Evolutionary conservation across 495 filamentous ascomycete species (phyloP), one percentile per base, ranked within the genome.

Genomic region (Aspergillus sparsus): DNA sequence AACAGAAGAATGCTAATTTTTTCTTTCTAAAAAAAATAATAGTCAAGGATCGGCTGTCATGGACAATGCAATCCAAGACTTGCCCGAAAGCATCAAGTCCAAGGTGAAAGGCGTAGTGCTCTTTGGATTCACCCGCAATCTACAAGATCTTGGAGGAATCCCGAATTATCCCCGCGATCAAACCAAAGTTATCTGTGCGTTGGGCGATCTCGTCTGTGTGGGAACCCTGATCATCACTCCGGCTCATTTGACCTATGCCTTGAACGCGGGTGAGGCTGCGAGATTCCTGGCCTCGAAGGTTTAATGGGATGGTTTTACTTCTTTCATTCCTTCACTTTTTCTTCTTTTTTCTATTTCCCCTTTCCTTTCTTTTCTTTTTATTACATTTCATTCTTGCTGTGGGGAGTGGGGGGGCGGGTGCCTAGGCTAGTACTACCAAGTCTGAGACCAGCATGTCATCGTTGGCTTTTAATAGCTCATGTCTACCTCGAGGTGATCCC

Each of bases 51-150:
- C 81, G 4, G 82, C 83, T 16, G 70, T 86, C 39, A 74, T 77
- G 27, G 78, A 82, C 60, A 74, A 73, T 47, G 74, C 82, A 10
- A 66, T 83, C 44, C 70, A 81, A 51, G 57, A 64, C 7, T 67
- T 80, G 13, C 61, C 66, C 41, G 61, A 69, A 1, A 60, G 61
- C 12, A 69, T 80, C 34, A 66, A 71, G 49, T 65, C 72, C 47
- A 72, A 75, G 63, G 76, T 85, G 60, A 77, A 74, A 42, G 81
- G 79, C 7, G 81, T 81, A 2, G 76, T 82, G 33, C 69, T 80
- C 3, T 85, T 78, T 54, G 82, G 83, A 2, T 83, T 83, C 66
- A 85, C 83, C 42, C 78, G 82, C 59, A 84, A 83, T 63, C 64
- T 75, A 37, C 80, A 82, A 64, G 74, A 84, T 54, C 55, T 65